phyloP scores from a whole-genome alignment of 2,329 filamentous ascomycete genomes.

The Sclerotinia sclerotiorum region DNA sequence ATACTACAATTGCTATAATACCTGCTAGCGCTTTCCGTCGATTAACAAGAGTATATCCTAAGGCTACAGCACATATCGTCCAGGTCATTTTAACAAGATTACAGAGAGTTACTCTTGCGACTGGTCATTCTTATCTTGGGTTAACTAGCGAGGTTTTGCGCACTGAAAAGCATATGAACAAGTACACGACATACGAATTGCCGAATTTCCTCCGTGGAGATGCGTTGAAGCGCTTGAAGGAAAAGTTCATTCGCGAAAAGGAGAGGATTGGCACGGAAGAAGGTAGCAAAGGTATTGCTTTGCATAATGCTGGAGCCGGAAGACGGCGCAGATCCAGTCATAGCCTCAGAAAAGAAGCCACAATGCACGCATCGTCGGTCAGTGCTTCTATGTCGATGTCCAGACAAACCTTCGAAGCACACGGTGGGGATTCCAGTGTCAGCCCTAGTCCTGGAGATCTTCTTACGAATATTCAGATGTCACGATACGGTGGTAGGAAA shows the following conservation, averaged over 20 bases:
- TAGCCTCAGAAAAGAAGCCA: constrained; percentile 75
- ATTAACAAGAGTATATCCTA: constrained; percentile 89
- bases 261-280: constrained; percentile 81
- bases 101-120: constrained; percentile 90
- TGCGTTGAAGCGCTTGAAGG: constrained; percentile 80
- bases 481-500: constrained; percentile 56
- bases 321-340: constrained; percentile 71
- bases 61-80: constrained; percentile 94
- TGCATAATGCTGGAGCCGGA: constrained; percentile 74
- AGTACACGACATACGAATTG: constrained; percentile 85
- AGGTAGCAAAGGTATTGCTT: constrained; percentile 84
- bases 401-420: constrained; percentile 39
- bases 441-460: constrained; percentile 74
- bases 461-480: constrained; percentile 72
- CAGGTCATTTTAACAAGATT: constrained; percentile 95
- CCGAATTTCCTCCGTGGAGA: constrained; percentile 87
- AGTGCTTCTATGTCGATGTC: constrained; percentile 29
- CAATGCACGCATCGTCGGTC: constrained; percentile 57
- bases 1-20: constrained; percentile 98
- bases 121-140: constrained; percentile 91
- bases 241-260: constrained; percentile 84
- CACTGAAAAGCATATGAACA: constrained; percentile 91
- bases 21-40: constrained; percentile 93
- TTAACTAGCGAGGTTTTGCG: constrained; percentile 87
- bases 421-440: constrained; percentile 35